These are phyloP conservation scores for Anethum foeniculum DNA, from an alignment of 140 eudicot genomes.

Conservation along the genomic window DNA sequence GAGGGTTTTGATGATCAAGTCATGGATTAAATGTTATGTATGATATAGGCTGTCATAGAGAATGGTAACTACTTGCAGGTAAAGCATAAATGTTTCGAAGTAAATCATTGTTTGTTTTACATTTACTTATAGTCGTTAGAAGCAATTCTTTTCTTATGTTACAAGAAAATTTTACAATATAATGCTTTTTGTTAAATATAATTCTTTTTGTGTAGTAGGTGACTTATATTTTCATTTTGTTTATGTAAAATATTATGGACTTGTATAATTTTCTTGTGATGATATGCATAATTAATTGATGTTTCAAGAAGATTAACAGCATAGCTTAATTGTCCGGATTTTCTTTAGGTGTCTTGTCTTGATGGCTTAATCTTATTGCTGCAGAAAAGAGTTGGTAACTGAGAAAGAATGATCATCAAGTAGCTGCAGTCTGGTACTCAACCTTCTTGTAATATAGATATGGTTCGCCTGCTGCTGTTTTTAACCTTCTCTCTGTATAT, in stretches of 20 bases:
- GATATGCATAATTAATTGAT: neutral
- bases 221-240: neutral
- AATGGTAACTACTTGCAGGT: neutral
- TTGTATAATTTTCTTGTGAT: neutral
- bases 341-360: neutral
- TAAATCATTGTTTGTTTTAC: neutral
- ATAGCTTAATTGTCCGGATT: neutral
- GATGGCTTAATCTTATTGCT: neutral
- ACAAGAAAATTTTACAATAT: neutral
- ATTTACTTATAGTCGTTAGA: neutral
- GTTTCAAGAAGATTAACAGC: neutral
- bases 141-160: neutral
- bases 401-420: neutral
- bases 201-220: neutral
- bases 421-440: conserved; percentile 6
- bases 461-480: neutral
- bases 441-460: neutral
- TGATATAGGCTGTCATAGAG: neutral
- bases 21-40: neutral
- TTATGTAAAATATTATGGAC: neutral
- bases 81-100: neutral
- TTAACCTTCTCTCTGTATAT: neutral
- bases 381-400: neutral
- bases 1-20: conserved; percentile 6
- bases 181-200: neutral